These are phyloP conservation scores for Eimeria falciformis DNA, from an alignment of 169 alveolate species.

Conservation along the genomic window DNA sequence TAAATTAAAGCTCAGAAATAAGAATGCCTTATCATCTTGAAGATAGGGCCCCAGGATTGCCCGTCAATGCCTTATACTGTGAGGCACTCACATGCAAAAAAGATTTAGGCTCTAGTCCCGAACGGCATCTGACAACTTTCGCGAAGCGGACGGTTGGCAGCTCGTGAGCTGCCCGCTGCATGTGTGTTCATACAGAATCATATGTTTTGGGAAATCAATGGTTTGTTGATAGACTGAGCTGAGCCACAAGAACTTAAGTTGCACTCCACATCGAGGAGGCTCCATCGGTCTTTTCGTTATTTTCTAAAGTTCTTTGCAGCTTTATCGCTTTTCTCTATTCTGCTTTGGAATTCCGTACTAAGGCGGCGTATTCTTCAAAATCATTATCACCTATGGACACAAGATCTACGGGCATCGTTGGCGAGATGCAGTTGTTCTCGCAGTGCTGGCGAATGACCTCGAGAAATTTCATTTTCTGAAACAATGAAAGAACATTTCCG, in stretches of 20 bases:
- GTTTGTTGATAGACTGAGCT: too few species aligned
- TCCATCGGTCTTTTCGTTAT: neutral
- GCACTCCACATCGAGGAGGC: neutral
- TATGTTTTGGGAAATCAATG: too few species aligned
- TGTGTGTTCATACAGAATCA: neutral
- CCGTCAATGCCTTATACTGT: too few species aligned
- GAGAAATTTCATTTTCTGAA: conserved; percentile 83
- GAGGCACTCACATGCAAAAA: conserved; percentile 63
- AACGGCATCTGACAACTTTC: conserved; percentile 75
- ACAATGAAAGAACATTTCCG: neutral
- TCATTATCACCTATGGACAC: conserved; percentile 89
- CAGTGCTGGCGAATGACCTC: conserved; percentile 80
- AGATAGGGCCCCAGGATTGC: too few species aligned
- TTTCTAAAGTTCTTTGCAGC: neutral
- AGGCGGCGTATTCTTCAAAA: conserved; percentile 89
- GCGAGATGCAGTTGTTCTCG: conserved; percentile 56
- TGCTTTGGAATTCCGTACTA: conserved; percentile 65
- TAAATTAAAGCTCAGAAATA: too few species aligned
- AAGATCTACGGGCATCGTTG: conserved; percentile 79
- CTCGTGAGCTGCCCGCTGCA: conserved; percentile 64
- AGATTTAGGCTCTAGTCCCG: conserved; percentile 73
- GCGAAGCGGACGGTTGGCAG: conserved; percentile 67
- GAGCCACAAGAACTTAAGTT: too few species aligned
- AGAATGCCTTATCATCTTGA: too few species aligned
- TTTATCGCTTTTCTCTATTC: neutral